phyloP scores from a whole-genome alignment of 805 yeast species.

The Jamesozyma gamospora region DNA sequence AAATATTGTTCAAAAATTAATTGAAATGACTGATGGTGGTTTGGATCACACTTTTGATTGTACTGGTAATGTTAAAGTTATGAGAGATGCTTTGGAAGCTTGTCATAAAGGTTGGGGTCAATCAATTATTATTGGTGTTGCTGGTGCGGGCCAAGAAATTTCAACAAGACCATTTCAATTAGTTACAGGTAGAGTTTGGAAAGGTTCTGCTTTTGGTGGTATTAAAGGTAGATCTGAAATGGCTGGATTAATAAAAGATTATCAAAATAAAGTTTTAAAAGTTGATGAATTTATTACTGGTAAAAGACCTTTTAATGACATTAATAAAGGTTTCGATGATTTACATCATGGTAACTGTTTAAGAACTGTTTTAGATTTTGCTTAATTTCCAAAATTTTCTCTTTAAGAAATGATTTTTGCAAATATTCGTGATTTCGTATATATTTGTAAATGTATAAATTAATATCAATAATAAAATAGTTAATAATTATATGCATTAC shows the following conservation, averaged over 20 bases:
- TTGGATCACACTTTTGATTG: constrained; percentile 94
- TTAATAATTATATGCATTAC: too few relatives aligned
- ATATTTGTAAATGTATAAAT: too few relatives aligned
- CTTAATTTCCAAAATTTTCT: background rate
- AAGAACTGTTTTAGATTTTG: constrained; percentile 67
- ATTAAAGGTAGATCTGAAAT: constrained; percentile 95
- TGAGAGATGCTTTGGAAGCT: constrained; percentile 94
- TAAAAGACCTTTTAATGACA: constrained; percentile 64
- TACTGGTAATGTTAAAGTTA: constrained; percentile 90
- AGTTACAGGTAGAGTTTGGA: constrained; percentile 98
- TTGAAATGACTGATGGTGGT: constrained; percentile 94
- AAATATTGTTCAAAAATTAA: constrained; percentile 68
- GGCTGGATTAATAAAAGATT: constrained; percentile 82
- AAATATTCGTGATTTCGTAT: too few relatives aligned
- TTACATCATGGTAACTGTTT: constrained; percentile 91
- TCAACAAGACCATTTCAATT: constrained; percentile 97
- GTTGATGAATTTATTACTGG: constrained; percentile 95
- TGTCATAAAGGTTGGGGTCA: constrained; percentile 99
- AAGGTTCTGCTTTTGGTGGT: constrained; percentile 99
- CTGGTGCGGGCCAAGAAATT: constrained; percentile 96
- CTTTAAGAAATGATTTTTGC: too few relatives aligned
- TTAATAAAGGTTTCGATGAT: constrained; percentile 86
- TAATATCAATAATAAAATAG: too few relatives aligned
- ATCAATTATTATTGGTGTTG: constrained; percentile 92
- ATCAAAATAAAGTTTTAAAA: constrained; percentile 68